Conservation (phyloP, 2,329 filamentous ascomycete genomes). For the Fusarium nurragi region DNA sequence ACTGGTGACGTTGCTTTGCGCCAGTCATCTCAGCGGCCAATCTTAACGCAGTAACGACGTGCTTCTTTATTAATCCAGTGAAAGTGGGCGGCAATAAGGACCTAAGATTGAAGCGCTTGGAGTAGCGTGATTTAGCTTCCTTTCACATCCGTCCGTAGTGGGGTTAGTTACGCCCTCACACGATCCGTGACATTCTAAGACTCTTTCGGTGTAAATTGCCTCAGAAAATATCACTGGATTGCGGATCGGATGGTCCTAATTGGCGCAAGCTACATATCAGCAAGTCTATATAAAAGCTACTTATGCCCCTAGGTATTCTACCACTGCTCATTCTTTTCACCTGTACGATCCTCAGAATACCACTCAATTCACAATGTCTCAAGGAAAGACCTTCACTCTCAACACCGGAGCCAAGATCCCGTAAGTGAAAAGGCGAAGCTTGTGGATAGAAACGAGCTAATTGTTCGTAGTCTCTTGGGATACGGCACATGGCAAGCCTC, state of each 20-base stretch:
- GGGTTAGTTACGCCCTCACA: background rate
- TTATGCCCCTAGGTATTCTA: no score
- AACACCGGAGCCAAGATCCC: conserved; percentile 12
- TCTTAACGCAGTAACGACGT: background rate
- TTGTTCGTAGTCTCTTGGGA: background rate
- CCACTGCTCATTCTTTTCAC: no score
- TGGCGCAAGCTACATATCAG: background rate
- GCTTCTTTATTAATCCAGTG: background rate
- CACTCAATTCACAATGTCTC: background rate
- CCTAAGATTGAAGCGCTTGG: conserved; percentile 13
- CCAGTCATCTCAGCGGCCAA: background rate
- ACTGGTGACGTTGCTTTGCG: no score
- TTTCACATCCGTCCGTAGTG: background rate
- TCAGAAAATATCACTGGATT: no score
- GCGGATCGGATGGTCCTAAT: no score
- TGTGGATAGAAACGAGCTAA: background rate
- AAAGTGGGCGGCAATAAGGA: background rate
- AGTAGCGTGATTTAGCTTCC: background rate
- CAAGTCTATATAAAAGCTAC: background rate
- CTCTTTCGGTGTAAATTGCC: no score
- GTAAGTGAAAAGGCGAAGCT: background rate
- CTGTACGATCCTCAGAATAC: background rate
- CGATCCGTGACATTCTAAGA: no score
- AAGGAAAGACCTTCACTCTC: conserved; percentile 15
- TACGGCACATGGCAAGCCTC: conserved; percentile 20